Percentiles rank a stretch among this genome's conserved stretches.
Conservation (phyloP, 495 filamentous ascomycete species). For the Penicillium robsamsonii region DNA sequence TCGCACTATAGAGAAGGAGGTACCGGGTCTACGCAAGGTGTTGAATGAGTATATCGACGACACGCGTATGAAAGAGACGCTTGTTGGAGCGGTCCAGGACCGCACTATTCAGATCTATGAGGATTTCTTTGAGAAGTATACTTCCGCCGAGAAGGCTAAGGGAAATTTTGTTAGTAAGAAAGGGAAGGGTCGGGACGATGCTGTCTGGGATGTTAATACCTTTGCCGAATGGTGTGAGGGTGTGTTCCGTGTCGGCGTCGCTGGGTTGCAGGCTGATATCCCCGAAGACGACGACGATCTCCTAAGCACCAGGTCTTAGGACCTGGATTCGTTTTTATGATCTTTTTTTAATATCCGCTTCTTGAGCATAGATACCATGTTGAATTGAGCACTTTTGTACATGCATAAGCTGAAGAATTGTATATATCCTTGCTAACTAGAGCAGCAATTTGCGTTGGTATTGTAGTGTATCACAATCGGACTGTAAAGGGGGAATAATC, state of each 20-base stretch:
- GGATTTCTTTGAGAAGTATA: slow-evolving; percentile 56
- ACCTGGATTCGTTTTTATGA: neutral
- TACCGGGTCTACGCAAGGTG: slow-evolving; percentile 49
- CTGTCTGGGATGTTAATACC: slow-evolving; percentile 62
- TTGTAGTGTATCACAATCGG: neutral
- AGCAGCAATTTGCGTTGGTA: neutral
- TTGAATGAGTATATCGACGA: slow-evolving; percentile 60
- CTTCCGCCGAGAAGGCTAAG: slow-evolving; percentile 43
- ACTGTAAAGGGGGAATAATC: neutral
- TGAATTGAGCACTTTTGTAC: slow-evolving; percentile 18
- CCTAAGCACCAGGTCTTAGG: slow-evolving; percentile 24
- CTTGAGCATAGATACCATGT: slow-evolving; percentile 28
- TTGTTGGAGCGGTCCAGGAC: slow-evolving; percentile 61
- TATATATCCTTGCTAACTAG: neutral
- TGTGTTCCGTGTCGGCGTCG: slow-evolving; percentile 54
- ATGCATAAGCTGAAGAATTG: slow-evolving; percentile 1
- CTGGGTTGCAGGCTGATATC: slow-evolving; percentile 32
- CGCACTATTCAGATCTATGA: slow-evolving; percentile 59
- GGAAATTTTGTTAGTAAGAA: slow-evolving; percentile 51
- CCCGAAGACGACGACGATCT: slow-evolving; percentile 38
- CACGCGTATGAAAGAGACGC: slow-evolving; percentile 57
- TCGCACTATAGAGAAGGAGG: slow-evolving; percentile 53
- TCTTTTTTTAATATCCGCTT: slow-evolving; percentile 8
- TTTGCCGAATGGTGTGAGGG: slow-evolving; percentile 59
- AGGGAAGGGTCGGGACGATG: slow-evolving; percentile 61